These are phyloP conservation scores for Alnus glutinosa DNA, from an alignment of 306 rosid species.

Conservation along the genomic window DNA sequence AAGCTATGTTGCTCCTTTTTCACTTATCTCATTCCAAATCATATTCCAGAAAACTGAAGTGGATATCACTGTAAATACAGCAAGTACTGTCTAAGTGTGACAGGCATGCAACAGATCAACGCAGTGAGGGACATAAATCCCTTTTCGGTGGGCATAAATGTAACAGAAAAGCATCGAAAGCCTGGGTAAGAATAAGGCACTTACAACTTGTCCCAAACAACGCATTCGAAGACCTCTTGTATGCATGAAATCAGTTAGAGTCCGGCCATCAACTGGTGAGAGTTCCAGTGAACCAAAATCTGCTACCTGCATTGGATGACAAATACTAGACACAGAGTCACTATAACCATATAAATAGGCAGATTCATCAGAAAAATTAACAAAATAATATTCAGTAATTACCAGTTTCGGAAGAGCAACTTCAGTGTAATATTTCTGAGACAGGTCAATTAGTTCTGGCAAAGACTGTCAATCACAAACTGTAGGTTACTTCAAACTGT, in stretches of 20 bases:
- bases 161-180: conserved; percentile 8
- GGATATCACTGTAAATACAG: background rate
- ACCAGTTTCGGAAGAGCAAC: conserved; percentile 99
- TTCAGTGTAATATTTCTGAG: conserved; percentile 83
- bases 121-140: conserved; percentile 13
- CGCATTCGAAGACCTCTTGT: conserved; percentile 94
- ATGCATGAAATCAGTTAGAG: conserved; percentile 98
- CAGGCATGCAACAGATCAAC: background rate
- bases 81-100: conserved; percentile 12
- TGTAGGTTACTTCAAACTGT: conserved; percentile 35
- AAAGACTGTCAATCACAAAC: conserved; percentile 63
- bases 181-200: conserved; percentile 40
- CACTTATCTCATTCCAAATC: background rate
- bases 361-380: conserved; percentile 29
- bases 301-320: conserved; percentile 72
- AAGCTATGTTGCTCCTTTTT: background rate
- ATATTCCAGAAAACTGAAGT: background rate
- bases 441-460: conserved; percentile 71
- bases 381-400: conserved; percentile 37
- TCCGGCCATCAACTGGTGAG: conserved; percentile 98
- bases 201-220: conserved; percentile 94
- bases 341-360: conserved; percentile 28
- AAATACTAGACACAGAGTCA: conserved; percentile 35
- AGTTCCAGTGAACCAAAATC: conserved; percentile 98
- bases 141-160: conserved; percentile 5